Percentiles rank a stretch among this genome's conserved stretches.
phyloP scores from a whole-genome alignment of 805 yeast species.

The Blastobotrys peoriensis region DNA sequence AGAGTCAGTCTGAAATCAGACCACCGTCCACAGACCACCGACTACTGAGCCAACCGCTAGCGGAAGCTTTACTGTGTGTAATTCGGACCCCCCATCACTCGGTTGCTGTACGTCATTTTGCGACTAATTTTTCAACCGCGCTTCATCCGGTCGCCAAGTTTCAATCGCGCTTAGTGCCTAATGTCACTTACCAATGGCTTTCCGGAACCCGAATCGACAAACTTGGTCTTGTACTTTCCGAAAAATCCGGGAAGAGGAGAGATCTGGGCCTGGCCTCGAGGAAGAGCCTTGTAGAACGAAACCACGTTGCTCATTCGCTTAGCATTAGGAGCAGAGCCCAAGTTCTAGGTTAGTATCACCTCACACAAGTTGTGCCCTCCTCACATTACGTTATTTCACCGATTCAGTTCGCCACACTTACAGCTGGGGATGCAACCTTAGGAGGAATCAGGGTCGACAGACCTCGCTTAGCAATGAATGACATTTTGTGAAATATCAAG shows the following conservation, averaged over 20 bases:
- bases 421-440: conserved; percentile 93
- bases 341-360: conserved; percentile 55
- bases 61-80: too few species aligned
- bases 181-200: conserved; percentile 24
- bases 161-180: background rate
- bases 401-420: too few species aligned
- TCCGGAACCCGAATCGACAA: conserved; percentile 27
- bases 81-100: too few species aligned
- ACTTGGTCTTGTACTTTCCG: conserved; percentile 20
- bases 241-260: conserved; percentile 44
- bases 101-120: too few species aligned
- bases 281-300: conserved; percentile 90
- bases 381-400: too few species aligned
- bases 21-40: too few species aligned
- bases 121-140: too few species aligned
- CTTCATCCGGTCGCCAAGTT: too few species aligned
- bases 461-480: conserved; percentile 84
- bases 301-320: conserved; percentile 95
- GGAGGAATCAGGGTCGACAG: conserved; percentile 97
- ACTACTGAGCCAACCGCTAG: too few species aligned
- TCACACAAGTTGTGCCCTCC: too few species aligned
- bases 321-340: conserved; percentile 94
- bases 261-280: conserved; percentile 74
- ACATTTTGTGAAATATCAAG: conserved; percentile 50
- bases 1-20: too few species aligned